Evolutionary conservation across 371 early-diverging fungal genomes (phyloP).

Genomic region (Vairimorpha apis): DNA sequence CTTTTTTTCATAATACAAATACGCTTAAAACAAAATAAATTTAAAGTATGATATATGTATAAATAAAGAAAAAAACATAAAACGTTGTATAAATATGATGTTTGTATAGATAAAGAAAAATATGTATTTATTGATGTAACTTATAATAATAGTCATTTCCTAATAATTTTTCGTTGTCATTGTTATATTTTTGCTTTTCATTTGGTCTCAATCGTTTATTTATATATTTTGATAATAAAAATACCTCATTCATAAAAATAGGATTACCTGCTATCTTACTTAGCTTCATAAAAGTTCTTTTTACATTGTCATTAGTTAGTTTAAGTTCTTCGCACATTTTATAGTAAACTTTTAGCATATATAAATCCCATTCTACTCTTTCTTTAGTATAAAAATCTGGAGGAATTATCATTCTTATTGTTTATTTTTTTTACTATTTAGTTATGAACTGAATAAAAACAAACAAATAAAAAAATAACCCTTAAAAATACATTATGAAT

Average conservation of each 20-base stretch:
- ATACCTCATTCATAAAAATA: slow-evolving; percentile 46
- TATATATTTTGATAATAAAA: slow-evolving; percentile 40
- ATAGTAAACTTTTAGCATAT: slow-evolving; percentile 43
- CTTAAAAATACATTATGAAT: slow-evolving; percentile 39
- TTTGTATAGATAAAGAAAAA: too few relatives aligned
- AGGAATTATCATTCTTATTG: slow-evolving; percentile 52
- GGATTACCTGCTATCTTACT: slow-evolving; percentile 46
- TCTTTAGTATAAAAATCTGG: slow-evolving; percentile 50
- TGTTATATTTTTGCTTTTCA: too few relatives aligned
- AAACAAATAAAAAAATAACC: slow-evolving; percentile 27
- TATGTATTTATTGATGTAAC: too few relatives aligned
- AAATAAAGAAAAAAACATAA: too few relatives aligned
- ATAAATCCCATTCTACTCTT: slow-evolving; percentile 47
- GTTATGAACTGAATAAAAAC: not conserved
- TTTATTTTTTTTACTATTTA: slow-evolving; percentile 10
- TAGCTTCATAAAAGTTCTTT: slow-evolving; percentile 45
- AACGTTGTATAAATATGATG: too few relatives aligned
- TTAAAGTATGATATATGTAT: too few relatives aligned
- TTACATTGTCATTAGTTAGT: slow-evolving; percentile 42
- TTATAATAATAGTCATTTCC: too few relatives aligned
- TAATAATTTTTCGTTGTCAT: too few relatives aligned
- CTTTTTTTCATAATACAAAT: too few relatives aligned
- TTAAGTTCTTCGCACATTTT: slow-evolving; percentile 48
- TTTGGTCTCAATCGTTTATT: not conserved
- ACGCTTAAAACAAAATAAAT: too few relatives aligned